Evolutionary conservation across 2,329 filamentous ascomycete genomes (phyloP).

Genomic region (Epichloe elymi): DNA sequence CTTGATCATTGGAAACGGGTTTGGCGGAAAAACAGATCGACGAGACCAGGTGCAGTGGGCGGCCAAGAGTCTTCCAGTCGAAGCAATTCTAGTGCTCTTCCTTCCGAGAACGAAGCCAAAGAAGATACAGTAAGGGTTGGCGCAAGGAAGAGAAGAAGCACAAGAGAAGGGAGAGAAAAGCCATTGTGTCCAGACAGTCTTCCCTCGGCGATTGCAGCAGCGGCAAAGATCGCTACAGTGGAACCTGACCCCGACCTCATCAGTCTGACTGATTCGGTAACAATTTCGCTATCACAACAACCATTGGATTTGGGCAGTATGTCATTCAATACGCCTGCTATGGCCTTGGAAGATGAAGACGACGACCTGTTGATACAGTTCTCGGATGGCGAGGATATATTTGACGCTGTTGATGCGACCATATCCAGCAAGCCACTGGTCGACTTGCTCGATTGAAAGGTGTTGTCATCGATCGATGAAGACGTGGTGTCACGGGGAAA

Average conservation of each 20-base stretch:
- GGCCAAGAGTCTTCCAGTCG: not conserved
- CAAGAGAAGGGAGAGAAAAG: too few species aligned
- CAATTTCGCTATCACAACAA: not conserved
- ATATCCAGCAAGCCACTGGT: not conserved
- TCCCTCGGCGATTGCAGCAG: not conserved
- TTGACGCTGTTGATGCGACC: not conserved
- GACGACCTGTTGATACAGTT: slow-evolving; percentile 1
- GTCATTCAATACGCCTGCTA: not conserved
- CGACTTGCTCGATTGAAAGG: not conserved
- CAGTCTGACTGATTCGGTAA: not conserved
- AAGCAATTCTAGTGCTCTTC: not conserved
- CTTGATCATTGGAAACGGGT: slow-evolving; percentile 36
- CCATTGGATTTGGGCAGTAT: not conserved
- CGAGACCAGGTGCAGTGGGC: not conserved
- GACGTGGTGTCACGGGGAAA: too few species aligned
- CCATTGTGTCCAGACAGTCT: not conserved
- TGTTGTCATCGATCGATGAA: not conserved
- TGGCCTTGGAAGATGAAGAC: not conserved
- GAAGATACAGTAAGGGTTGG: not conserved
- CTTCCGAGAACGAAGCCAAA: not conserved
- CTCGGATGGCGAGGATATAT: not conserved
- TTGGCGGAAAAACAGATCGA: slow-evolving; percentile 6
- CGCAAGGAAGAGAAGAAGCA: not conserved
- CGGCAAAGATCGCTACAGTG: not conserved
- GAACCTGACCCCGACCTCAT: not conserved